phyloP scores from a whole-genome alignment of 257 asterid species.

The Fraxinus anomala region DNA sequence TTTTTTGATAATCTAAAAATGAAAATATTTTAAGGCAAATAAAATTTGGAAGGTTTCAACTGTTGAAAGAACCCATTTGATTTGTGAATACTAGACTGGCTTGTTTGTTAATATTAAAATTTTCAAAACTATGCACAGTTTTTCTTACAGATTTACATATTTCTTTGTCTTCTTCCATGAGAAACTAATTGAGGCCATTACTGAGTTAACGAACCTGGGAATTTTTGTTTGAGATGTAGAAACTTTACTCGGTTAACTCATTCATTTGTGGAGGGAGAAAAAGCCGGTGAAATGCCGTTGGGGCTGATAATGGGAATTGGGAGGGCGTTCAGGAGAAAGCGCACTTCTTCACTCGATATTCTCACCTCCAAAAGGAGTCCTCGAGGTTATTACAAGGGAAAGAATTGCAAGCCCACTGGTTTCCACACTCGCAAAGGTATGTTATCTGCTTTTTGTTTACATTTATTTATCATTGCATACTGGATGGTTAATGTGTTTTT shows the following conservation, averaged over 20 bases:
- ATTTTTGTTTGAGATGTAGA: background rate
- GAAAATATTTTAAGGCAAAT: background rate
- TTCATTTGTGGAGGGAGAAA: background rate
- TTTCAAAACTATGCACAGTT: background rate
- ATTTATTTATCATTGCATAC: background rate
- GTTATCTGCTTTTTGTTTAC: background rate
- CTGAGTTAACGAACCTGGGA: background rate
- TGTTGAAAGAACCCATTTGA: background rate
- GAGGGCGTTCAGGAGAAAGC: slow-evolving; percentile 73
- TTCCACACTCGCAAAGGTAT: slow-evolving; percentile 95
- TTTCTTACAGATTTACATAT: background rate
- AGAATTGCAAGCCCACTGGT: slow-evolving; percentile 89
- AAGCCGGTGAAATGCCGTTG: slow-evolving; percentile 49
- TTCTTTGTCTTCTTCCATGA: background rate
- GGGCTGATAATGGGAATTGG: slow-evolving; percentile 73
- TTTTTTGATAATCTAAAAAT: background rate
- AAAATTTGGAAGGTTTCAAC: background rate
- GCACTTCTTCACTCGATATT: slow-evolving; percentile 75
- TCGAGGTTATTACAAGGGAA: slow-evolving; percentile 77
- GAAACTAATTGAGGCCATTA: background rate
- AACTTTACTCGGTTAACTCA: background rate
- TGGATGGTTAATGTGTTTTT: background rate
- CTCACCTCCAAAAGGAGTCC: slow-evolving; percentile 70
- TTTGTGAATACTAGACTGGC: background rate
- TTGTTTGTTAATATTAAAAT: background rate